These are phyloP conservation scores for Paramecium caudatum DNA, from an alignment of 73 alveolate genomes.

Conservation along the genomic window DNA sequence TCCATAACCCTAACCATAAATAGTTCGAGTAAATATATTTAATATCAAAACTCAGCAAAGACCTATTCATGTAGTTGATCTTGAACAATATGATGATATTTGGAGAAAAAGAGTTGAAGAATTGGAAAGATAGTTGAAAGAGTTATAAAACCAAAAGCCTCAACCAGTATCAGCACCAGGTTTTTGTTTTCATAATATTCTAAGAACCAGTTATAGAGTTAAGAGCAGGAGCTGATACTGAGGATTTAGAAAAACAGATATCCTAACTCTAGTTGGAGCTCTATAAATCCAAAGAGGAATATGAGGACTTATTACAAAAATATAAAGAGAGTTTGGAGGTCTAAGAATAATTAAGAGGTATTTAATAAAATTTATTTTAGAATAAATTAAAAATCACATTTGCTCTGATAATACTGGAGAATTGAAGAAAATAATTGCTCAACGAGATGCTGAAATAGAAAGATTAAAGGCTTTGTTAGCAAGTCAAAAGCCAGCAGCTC, in stretches of 20 bases:
- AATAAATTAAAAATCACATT: conserved; percentile 1
- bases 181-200: background rate
- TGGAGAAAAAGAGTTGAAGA: conserved; percentile 51
- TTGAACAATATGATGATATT: conserved; percentile 39
- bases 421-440: conserved; percentile 1
- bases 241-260: conserved; percentile 6
- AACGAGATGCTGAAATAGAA: background rate
- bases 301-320: conserved; percentile 16
- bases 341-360: conserved; percentile 1
- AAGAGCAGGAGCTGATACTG: conserved; percentile 38
- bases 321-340: background rate
- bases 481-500: background rate
- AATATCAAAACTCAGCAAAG: background rate
- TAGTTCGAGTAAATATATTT: background rate
- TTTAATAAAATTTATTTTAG: background rate
- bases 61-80: conserved; percentile 39
- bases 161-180: conserved; percentile 3
- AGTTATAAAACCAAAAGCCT: background rate
- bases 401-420: conserved; percentile 47
- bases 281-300: conserved; percentile 27
- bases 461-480: conserved; percentile 31
- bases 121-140: background rate
- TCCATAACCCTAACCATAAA: conserved; percentile 32
- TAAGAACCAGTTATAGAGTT: conserved; percentile 10
- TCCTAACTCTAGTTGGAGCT: background rate